Base-by-base conservation (phyloP, 352 stramenopile genomes). In the Phytophthora tentaculata region DNA sequence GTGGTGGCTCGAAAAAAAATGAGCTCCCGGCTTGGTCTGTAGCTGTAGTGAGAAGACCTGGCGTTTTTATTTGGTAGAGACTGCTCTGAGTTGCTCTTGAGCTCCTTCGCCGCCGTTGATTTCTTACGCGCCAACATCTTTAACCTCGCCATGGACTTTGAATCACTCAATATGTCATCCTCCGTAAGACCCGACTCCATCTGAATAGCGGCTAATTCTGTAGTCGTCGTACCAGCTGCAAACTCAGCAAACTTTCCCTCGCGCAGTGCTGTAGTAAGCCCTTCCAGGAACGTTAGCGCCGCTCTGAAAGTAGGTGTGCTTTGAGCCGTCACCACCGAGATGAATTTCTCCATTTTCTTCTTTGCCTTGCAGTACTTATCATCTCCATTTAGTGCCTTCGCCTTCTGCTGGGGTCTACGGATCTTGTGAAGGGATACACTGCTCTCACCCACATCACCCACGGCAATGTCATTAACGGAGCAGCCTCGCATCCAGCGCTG, bases 401-500 rank as follows among this genome's bases (percentile, higher is more conserved):
- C 4, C 3, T 26, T 17, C 14, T 16, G 32, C 10, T 24, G 14
- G 1, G 28, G 1, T 44, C 28, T 56, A 16, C 6, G 28, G 19
- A 47, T 14, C 24, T 0, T 20, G n/a, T 47, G 28, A 29, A 47
- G 7, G 12, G 24, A 3, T n/a, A 57, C 9, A 5, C 8, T n/a
- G 2, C 52, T 14, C 17, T 48, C 20, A 20, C 35, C 14, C 9
- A 58, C 5, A 16, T 49, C 52, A 24, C 32, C 29, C 13, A 16
- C 2, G 3, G 52, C 12, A 23, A 58, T 58, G 22, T 49, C 22
- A 17, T 49, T 58, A 7, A 49, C 19, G 12, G 4, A 3, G 19
- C 52, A 58, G 0, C 32, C 32, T 35, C 19, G 9, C 35, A 58
- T 58, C 52, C 52, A 58, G 12, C 35, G 52, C 20, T 58, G 52